These are phyloP conservation scores for Fusarium torulosum DNA, from an alignment of 2,329 filamentous ascomycete genomes.

Conservation along the genomic window DNA sequence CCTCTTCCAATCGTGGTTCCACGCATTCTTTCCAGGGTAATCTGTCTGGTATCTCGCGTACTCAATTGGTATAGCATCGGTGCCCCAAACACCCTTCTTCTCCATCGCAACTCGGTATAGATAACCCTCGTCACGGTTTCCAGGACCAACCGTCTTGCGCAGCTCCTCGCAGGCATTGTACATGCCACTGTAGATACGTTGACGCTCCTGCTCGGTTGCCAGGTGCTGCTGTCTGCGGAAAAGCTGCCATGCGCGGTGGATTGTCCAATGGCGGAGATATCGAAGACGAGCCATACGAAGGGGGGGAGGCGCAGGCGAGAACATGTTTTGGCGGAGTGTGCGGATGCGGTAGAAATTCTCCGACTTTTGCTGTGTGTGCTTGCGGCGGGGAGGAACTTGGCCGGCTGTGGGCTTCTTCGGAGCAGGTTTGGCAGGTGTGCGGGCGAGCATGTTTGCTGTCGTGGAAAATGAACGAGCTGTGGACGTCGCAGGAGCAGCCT, in stretches of 20 bases:
- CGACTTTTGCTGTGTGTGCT: slow-evolving; percentile 50
- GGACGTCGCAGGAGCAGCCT: slow-evolving; percentile 17
- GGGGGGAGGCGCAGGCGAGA: slow-evolving; percentile 70
- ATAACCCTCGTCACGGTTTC: slow-evolving; percentile 71
- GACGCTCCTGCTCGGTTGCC: slow-evolving; percentile 75
- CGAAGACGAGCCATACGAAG: slow-evolving; percentile 90
- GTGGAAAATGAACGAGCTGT: slow-evolving; percentile 51
- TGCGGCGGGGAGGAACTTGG: slow-evolving; percentile 47
- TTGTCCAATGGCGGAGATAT: slow-evolving; percentile 96
- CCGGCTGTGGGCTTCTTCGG: slow-evolving; percentile 40
- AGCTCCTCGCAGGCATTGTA: slow-evolving; percentile 87
- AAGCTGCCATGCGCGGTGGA: slow-evolving; percentile 94
- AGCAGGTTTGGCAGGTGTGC: slow-evolving; percentile 46
- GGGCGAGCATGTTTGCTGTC: slow-evolving; percentile 50
- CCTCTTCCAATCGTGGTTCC: slow-evolving; percentile 94
- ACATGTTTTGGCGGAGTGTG: slow-evolving; percentile 62
- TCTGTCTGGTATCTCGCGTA: slow-evolving; percentile 89
- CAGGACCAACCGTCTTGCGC: slow-evolving; percentile 69
- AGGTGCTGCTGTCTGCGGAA: slow-evolving; percentile 77
- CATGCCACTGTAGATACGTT: slow-evolving; percentile 87
- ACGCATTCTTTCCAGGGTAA: slow-evolving; percentile 80
- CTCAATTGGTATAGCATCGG: slow-evolving; percentile 86
- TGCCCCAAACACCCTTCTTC: slow-evolving; percentile 85
- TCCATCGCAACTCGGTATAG: slow-evolving; percentile 90
- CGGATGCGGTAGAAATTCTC: slow-evolving; percentile 59